These are phyloP conservation scores for Metschnikowia lochheadii DNA, from an alignment of 805 yeast genomes.

Conservation along the genomic window DNA sequence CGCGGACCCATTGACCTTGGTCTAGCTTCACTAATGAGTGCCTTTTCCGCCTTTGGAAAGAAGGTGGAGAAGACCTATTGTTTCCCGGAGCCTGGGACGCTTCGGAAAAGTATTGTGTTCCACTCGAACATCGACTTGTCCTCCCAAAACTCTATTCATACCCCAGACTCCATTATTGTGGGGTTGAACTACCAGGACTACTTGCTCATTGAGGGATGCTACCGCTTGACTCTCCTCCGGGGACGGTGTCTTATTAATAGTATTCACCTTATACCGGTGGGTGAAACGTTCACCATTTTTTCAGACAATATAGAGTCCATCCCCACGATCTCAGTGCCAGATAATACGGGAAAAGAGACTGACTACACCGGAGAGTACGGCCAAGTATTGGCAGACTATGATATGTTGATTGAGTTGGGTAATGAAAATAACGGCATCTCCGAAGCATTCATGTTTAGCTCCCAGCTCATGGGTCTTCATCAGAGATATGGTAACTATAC, in stretches of 20 bases:
- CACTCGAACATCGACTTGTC: slow-evolving; percentile 8
- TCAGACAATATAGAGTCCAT: slow-evolving; percentile 33
- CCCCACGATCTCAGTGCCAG: slow-evolving; percentile 45
- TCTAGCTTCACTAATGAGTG: slow-evolving; percentile 10
- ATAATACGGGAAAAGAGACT: slow-evolving; percentile 21
- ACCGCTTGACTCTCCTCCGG: slow-evolving; percentile 36
- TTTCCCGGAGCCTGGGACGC: slow-evolving; percentile 9
- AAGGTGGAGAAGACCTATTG: slow-evolving; percentile 7
- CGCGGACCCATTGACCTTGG: background rate
- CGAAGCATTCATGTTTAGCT: slow-evolving; percentile 37
- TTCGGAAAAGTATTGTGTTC: slow-evolving; percentile 4
- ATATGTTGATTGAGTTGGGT: slow-evolving; percentile 38
- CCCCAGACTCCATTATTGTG: slow-evolving; percentile 18
- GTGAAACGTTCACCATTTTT: slow-evolving; percentile 22
- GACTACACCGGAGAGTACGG: slow-evolving; percentile 15
- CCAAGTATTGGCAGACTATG: slow-evolving; percentile 32
- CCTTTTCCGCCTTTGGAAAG: slow-evolving; percentile 15
- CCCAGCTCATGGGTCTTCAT: slow-evolving; percentile 42
- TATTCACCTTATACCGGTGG: slow-evolving; percentile 24
- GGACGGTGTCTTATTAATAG: slow-evolving; percentile 48
- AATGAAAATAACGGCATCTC: slow-evolving; percentile 44
- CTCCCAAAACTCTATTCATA: slow-evolving; percentile 10
- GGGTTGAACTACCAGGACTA: slow-evolving; percentile 43
- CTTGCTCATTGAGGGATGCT: slow-evolving; percentile 47
- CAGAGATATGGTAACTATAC: slow-evolving; percentile 6